Evolutionary conservation across 306 rosid genomes (phyloP).

Genomic region (Gleditsia sinensis): DNA sequence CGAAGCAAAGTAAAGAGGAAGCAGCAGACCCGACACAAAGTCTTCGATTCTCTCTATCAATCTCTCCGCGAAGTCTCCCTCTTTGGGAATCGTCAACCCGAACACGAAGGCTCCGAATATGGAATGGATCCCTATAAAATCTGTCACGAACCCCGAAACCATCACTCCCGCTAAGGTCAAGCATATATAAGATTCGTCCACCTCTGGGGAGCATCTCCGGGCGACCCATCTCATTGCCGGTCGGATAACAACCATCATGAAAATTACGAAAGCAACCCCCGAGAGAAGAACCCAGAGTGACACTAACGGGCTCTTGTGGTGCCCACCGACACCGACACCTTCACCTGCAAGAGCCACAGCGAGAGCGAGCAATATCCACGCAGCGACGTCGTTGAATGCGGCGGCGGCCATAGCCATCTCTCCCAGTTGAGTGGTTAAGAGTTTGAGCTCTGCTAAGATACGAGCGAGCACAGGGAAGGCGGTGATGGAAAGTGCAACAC

Average conservation of each 20-base stretch:
- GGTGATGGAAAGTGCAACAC: conserved; percentile 84
- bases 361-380: conserved; percentile 82
- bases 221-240: conserved; percentile 74
- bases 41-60: conserved; percentile 74
- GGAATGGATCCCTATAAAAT: conserved; percentile 79
- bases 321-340: conserved; percentile 45
- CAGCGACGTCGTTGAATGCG: conserved; percentile 82
- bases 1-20: conserved; percentile 78
- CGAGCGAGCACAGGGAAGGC: conserved; percentile 93
- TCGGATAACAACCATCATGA: conserved; percentile 62
- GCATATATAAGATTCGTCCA: conserved; percentile 53
- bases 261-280: conserved; percentile 55
- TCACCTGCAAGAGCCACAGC: conserved; percentile 72
- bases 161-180: conserved; percentile 63
- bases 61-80: conserved; percentile 55
- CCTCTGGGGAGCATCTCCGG: conserved; percentile 43
- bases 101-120: conserved; percentile 85
- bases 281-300: conserved; percentile 78
- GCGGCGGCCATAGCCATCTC: conserved; percentile 96
- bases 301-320: conserved; percentile 57
- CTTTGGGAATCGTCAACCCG: conserved; percentile 74
- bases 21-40: conserved; percentile 73
- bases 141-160: conserved; percentile 75
- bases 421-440: conserved; percentile 68
- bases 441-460: conserved; percentile 83